Percentiles rank a stretch among this genome's conserved stretches.
phyloP scores from a whole-genome alignment of 352 stramenopile genomes.

The Globisporangium yorkense region DNA sequence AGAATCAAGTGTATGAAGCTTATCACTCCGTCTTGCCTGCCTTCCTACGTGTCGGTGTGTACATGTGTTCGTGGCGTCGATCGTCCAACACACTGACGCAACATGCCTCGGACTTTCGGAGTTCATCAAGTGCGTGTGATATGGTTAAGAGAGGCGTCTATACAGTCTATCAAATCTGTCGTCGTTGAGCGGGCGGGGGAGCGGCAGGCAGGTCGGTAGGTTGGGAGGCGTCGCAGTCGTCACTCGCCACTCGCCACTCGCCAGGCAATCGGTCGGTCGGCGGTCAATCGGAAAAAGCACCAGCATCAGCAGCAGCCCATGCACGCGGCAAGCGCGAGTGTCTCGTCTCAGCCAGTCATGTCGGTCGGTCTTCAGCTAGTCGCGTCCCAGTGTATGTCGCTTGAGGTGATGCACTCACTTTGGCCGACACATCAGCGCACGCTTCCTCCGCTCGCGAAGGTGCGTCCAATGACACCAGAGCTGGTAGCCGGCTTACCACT shows the following conservation, averaged over 20 bases:
- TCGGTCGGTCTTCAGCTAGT: too few relatives aligned
- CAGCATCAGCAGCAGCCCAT: not conserved
- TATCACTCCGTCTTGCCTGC: not conserved
- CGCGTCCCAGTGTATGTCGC: too few relatives aligned
- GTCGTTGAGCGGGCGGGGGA: not conserved
- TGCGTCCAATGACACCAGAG: too few relatives aligned
- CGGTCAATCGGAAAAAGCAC: not conserved
- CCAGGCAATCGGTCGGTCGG: not conserved
- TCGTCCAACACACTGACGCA: not conserved
- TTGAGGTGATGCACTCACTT: not conserved
- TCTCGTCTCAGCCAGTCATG: not conserved
- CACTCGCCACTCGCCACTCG: constrained; percentile 17
- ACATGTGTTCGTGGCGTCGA: not conserved
- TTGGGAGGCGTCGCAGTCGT: constrained; percentile 3
- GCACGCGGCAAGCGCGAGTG: not conserved
- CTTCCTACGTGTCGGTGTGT: too few relatives aligned
- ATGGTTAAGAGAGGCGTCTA: constrained; percentile 1
- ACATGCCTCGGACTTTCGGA: too few relatives aligned
- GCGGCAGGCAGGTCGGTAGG: not conserved
- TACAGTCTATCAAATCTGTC: constrained; percentile 13
- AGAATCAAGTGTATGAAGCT: not conserved
- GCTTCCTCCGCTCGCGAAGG: not conserved
- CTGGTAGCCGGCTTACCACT: constrained; percentile 12
- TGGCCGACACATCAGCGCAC: not conserved
- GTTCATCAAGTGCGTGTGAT: not conserved